These are phyloP conservation scores for Jaltomata sinuosa DNA, from an alignment of 257 asterid genomes.

Conservation along the genomic window DNA sequence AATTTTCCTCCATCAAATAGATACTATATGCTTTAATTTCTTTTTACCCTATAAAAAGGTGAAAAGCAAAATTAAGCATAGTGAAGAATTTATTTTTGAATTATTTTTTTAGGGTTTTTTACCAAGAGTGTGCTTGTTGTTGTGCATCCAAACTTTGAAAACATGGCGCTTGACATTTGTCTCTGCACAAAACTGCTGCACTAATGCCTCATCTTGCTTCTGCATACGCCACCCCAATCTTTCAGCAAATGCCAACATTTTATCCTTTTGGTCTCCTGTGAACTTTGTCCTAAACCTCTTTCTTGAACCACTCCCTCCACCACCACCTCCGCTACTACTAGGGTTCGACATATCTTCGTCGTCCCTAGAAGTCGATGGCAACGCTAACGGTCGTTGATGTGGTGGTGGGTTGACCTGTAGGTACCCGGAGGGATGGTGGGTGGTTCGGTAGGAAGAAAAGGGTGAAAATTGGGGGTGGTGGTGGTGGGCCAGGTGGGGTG, in stretches of 20 bases:
- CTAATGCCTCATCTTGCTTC: constrained; percentile 39
- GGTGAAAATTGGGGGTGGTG: constrained; percentile 20
- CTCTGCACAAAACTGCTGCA: constrained; percentile 46
- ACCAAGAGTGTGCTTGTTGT: constrained; percentile 46
- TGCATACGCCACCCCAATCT: constrained; percentile 43
- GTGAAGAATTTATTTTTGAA: neutral
- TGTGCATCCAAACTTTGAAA: constrained; percentile 73
- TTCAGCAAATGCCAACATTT: constrained; percentile 43
- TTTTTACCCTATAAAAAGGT: neutral
- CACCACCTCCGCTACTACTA: constrained; percentile 25
- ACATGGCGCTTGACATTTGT: constrained; percentile 42
- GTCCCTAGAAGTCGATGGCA: constrained; percentile 27
- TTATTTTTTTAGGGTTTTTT: constrained; percentile 22
- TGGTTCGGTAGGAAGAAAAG: constrained; percentile 10
- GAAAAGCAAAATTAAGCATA: neutral
- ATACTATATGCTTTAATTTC: neutral
- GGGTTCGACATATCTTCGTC: constrained; percentile 38
- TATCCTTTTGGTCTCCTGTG: constrained; percentile 43
- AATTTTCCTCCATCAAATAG: neutral
- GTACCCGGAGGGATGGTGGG: constrained; percentile 23
- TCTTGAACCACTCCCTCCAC: constrained; percentile 13
- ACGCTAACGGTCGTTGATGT: constrained; percentile 21
- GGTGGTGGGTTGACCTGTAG: constrained; percentile 21
- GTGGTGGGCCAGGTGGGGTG: constrained; percentile 1
- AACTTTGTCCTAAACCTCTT: constrained; percentile 52